Evolutionary conservation across 805 yeast species (phyloP), one percentile per base, ranked within the genome.

Genomic region (Candida oleophila): DNA sequence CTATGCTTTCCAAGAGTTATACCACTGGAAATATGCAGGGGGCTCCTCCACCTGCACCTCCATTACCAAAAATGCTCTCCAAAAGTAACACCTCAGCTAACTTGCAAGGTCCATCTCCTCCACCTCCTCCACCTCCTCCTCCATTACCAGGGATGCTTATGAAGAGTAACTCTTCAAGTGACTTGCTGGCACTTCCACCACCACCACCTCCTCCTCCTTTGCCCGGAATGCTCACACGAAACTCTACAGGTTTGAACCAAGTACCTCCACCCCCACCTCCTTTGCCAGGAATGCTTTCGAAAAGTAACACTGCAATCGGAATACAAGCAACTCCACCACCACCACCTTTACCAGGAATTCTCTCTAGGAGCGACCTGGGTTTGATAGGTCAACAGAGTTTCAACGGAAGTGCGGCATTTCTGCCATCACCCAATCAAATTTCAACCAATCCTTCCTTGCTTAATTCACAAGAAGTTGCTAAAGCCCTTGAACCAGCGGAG

Each of bases 61-160:
- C 30, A 25, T 25, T 25, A 11, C 30, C 16, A 8, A 15, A 15
- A n/a, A 34, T 16, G 19, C 37, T 34, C n/a, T 28, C 33, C 14
- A 8, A 34, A 34, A 34, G 14, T 34, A 34, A 34, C 8, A n/a
- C 37, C 33, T 28, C 32, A 28, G 32, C 11, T 28, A 12, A 28
- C 12, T 9, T 8, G 11, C 32, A 28, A 28, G 8, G 11, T 28
- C 32, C 37, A n/a, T 15, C n/a, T 7, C 21, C 39, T 9, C 21
- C 39, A 36, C 47, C 49, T 4, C 52, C 56, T 22, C 59, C 62
- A n/a, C 60, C 64, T n/a, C 61, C 63, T 32, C 60, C 59, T 5
- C 62, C 61, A 14, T 21, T 53, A 22, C 62, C 60, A 7, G 28
- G 42, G 12, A 46, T 54, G 34, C 38, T 55, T 12, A 43, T 32